phyloP scores from a whole-genome alignment of 2,329 filamentous ascomycete genomes.

The Aureobasidium sp. region DNA sequence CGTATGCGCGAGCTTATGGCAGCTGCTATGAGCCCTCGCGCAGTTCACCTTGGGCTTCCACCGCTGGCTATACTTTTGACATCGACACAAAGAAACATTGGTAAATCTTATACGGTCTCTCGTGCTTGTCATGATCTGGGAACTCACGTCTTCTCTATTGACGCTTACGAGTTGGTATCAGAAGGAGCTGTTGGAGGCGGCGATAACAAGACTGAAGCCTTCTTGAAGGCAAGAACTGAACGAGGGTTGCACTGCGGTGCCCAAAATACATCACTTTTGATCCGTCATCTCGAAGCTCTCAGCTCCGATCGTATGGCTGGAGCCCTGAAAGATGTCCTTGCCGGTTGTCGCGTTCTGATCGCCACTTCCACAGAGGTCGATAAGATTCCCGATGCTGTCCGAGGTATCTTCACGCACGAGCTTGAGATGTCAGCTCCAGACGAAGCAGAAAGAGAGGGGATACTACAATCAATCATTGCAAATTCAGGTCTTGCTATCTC shows the following conservation, averaged over 20 bases:
- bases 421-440: constrained; percentile 89
- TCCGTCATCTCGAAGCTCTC: constrained; percentile 83
- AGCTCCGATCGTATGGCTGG: constrained; percentile 85
- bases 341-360: constrained; percentile 74
- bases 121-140: constrained; percentile 82
- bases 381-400: constrained; percentile 82
- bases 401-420: constrained; percentile 90
- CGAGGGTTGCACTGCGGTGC: constrained; percentile 82
- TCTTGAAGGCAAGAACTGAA: constrained; percentile 79
- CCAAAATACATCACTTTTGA: constrained; percentile 73
- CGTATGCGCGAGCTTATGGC: constrained; percentile 78
- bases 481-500: constrained; percentile 71
- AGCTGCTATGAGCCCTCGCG: constrained; percentile 79
- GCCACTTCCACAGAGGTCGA: constrained; percentile 94
- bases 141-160: constrained; percentile 79
- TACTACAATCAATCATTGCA: constrained; percentile 70
- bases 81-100: constrained; percentile 88
- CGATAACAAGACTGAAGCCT: constrained; percentile 90
- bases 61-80: constrained; percentile 81
- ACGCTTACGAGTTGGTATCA: constrained; percentile 90
- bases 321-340: constrained; percentile 74
- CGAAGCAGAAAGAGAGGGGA: constrained; percentile 83
- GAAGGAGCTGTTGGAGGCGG: constrained; percentile 79
- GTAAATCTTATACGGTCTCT: constrained; percentile 72
- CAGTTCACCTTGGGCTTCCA: constrained; percentile 79